Evolutionary conservation across 192 early-diverging fungal genomes (phyloP), one percentile per base, ranked within the genome.

Genomic region (Phycomyces nitens): DNA sequence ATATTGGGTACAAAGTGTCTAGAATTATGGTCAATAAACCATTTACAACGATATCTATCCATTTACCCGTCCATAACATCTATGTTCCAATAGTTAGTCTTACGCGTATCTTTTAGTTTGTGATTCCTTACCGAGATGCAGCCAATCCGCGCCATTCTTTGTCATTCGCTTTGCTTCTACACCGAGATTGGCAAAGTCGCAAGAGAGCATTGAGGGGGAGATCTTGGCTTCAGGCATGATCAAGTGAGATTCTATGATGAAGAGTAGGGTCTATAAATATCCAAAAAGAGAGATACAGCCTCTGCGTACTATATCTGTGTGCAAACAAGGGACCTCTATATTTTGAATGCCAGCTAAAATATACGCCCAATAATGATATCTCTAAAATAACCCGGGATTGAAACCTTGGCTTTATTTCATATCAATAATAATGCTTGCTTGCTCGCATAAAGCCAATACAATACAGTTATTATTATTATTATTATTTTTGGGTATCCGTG

Each of bases 1-100:
- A 98, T 78, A 79, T 98, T 98, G 55, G 96, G 96, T 11, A 98
- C 96, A 79, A 98, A 98, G 70, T 98, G 96, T 9, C 96, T 89
- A 74, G 39, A 47, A 11, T 53, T n/a, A 24, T 27, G 27, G 42
- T 24, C 42, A 58, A 49, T 12, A 34, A 41, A 34, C 51, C 12
- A 38, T 43, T 15, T 4, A n/a, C 9, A 21, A 24, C 21, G 7
- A 20, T 68, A 11, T 56, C 20, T 40, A 24, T 34, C 34, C 23
- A 42, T 78, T 82, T 82, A 89, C 88, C 89, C 91, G 68, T 94
- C 92, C 96, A 98, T 96, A 15, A 98, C 85, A 75, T 94, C 91
- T 88, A 85, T 8, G 39, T 62, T 9, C 11, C 27, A 55, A 40
- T 16, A 27, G 20, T 56, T 15, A 47, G 20, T 20, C 9, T 12